Evolutionary conservation across 495 filamentous ascomycete species (phyloP).

Genomic region (Lichenothelia convexa): DNA sequence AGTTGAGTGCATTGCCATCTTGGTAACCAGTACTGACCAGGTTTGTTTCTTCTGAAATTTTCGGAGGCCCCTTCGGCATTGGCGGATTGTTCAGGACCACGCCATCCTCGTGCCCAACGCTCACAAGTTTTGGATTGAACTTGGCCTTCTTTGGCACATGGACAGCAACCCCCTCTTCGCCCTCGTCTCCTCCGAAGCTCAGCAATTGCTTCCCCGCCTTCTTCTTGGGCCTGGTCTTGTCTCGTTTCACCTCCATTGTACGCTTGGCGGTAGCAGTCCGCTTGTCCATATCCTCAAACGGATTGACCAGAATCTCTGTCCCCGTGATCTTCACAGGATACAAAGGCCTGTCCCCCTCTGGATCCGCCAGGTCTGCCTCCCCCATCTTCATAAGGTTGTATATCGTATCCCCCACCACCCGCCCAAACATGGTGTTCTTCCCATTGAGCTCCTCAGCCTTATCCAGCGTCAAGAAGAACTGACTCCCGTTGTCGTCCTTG

Average conservation of each 20-base stretch:
- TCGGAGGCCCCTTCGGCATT: constrained; percentile 13
- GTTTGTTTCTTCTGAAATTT: too few relatives aligned
- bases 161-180: constrained; percentile 42
- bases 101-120: constrained; percentile 28
- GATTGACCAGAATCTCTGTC: constrained; percentile 73
- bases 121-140: constrained; percentile 72
- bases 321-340: constrained; percentile 70
- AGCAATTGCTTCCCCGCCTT: constrained; percentile 64
- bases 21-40: constrained; percentile 14
- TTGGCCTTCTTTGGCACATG: constrained; percentile 67
- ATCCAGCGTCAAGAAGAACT: constrained; percentile 89
- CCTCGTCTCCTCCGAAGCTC: constrained; percentile 82
- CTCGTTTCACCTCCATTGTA: constrained; percentile 23
- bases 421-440: constrained; percentile 58
- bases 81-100: constrained; percentile 8
- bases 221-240: constrained; percentile 58
- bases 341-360: constrained; percentile 65
- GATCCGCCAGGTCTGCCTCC: constrained; percentile 53
- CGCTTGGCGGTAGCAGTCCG: constrained; percentile 30
- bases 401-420: constrained; percentile 83
- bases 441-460: constrained; percentile 69
- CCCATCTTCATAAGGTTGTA: constrained; percentile 89
- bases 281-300: constrained; percentile 74
- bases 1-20: too few relatives aligned
- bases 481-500: constrained; percentile 72